Base-by-base conservation (phyloP, 2,329 filamentous ascomycete genomes). In the Neopestalotiopsis sp. region DNA sequence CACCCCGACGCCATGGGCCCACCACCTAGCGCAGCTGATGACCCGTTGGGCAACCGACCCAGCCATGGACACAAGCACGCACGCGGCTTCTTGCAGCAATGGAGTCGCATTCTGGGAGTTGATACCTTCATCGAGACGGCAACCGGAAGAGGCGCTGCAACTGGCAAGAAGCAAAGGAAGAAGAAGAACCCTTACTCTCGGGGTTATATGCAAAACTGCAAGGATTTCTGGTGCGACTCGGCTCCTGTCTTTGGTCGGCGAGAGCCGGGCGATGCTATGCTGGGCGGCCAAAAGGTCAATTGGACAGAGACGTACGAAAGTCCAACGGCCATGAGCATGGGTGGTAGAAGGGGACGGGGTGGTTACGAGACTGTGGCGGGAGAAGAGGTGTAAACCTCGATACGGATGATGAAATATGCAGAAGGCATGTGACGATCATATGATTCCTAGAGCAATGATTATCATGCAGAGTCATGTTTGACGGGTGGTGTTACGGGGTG, bases 41-140 rank as follows among this genome's bases (percentile, higher is more conserved):
- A 83, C 56, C 77, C 80, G 2, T 76, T 82, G 28, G 81, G 79
- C 24, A 78, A 81, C 42, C 76, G 77, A 4, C 78, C 79, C 65
- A 67, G 75, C 34, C 87, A 88, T 71, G 81, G 78, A 14, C 86
- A 87, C 71, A 83, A 83, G 67, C 88, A 90, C 69, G 87, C 88
- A 70, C 85, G 87, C 70, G 90, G 93, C 61, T 92, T 91, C 76
- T 84, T 96, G 72, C 88, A 91, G 70, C 91, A 93, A 73, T 97
- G 94, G 93, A 92, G 91, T 73, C 91, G 92, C 64, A 86, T 98
- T 0, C 87, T 99, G 0, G 96, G 96, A 1, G 88, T 99, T 6
- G 96, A 99, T 75, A 94, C 94, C 0, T 98, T 99, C 76, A 90
- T 98, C 72, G 93, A 95, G 73, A 98, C 95, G 1, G 94, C 96